Evolutionary conservation across 495 filamentous ascomycete species (phyloP).

Genomic region (Neurospora tetrasperma): DNA sequence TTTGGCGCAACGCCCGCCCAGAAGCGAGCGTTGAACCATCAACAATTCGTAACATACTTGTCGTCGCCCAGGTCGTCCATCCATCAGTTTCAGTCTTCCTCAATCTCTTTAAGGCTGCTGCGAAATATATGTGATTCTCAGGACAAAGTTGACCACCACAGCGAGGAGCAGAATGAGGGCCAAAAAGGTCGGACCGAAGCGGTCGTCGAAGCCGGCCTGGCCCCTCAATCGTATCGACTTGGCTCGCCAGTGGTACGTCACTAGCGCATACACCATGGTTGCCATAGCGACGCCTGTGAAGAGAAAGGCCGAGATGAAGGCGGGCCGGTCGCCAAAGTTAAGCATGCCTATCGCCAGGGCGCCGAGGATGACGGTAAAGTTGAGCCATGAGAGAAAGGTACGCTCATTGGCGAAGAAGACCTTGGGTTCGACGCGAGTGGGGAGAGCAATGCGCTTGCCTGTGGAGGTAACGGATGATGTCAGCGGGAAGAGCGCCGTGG

Average conservation of each 20-base stretch:
- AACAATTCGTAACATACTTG: background rate
- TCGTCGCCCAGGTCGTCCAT: background rate
- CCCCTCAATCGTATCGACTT: slow-evolving; percentile 84
- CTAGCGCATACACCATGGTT: slow-evolving; percentile 88
- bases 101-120: slow-evolving; percentile 18
- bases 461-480: slow-evolving; percentile 2
- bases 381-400: slow-evolving; percentile 97
- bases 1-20: background rate
- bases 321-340: slow-evolving; percentile 92
- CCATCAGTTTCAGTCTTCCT: background rate
- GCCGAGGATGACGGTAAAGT: slow-evolving; percentile 96
- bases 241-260: slow-evolving; percentile 94
- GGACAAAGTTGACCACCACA: slow-evolving; percentile 86
- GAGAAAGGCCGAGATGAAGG: slow-evolving; percentile 79
- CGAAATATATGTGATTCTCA: slow-evolving; percentile 56
- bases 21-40: background rate
- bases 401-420: slow-evolving; percentile 99
- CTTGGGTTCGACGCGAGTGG: slow-evolving; percentile 95
- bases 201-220: slow-evolving; percentile 92
- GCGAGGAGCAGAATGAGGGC: slow-evolving; percentile 75
- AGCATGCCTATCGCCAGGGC: slow-evolving; percentile 91
- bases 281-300: slow-evolving; percentile 95
- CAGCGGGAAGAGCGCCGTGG: slow-evolving; percentile 3
- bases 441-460: slow-evolving; percentile 98
- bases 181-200: slow-evolving; percentile 82